A percentile compares a stretch with the other conserved stretches of the same genome.
Evolutionary conservation across 495 filamentous ascomycete genomes (phyloP).

Genomic region (Massariosphaeria phaeospora): DNA sequence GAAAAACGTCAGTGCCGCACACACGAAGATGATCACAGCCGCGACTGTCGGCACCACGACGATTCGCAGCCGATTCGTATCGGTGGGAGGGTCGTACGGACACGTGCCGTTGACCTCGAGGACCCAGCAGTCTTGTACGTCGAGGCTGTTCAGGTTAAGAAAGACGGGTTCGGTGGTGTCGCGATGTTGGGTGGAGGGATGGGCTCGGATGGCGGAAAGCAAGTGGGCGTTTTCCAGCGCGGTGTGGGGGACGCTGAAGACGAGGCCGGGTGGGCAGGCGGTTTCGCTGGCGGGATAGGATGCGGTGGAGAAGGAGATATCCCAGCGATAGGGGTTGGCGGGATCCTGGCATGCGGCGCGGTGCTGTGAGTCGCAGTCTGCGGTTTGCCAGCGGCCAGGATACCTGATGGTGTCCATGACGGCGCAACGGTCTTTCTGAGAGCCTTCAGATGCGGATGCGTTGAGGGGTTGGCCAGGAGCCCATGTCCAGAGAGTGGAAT

Average conservation of each 20-base stretch:
- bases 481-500: constrained; percentile 57
- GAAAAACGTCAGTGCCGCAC: constrained; percentile 57
- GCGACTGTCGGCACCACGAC: constrained; percentile 59
- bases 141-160: constrained; percentile 57
- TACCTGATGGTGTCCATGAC: constrained; percentile 43
- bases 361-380: constrained; percentile 50
- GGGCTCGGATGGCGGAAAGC: constrained; percentile 16
- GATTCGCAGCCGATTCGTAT: constrained; percentile 41
- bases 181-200: constrained; percentile 26
- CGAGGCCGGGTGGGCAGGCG: constrained; percentile 39
- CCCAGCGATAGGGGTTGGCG: constrained; percentile 52
- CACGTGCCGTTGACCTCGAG: constrained; percentile 49
- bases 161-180: constrained; percentile 39
- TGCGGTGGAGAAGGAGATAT: constrained; percentile 41
- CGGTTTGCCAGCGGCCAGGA: constrained; percentile 52
- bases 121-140: constrained; percentile 56
- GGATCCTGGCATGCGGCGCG: constrained; percentile 51
- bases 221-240: constrained; percentile 60
- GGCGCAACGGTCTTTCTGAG: constrained; percentile 47
- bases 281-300: constrained; percentile 40
- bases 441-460: constrained; percentile 34
- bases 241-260: constrained; percentile 53
- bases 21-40: constrained; percentile 54
- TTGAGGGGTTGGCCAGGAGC: constrained; percentile 51
- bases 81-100: constrained; percentile 47